Percentiles rank a stretch among this genome's conserved stretches.
These are phyloP conservation scores for Prunus padus DNA, from an alignment of 306 rosid genomes.

Conservation along the genomic window DNA sequence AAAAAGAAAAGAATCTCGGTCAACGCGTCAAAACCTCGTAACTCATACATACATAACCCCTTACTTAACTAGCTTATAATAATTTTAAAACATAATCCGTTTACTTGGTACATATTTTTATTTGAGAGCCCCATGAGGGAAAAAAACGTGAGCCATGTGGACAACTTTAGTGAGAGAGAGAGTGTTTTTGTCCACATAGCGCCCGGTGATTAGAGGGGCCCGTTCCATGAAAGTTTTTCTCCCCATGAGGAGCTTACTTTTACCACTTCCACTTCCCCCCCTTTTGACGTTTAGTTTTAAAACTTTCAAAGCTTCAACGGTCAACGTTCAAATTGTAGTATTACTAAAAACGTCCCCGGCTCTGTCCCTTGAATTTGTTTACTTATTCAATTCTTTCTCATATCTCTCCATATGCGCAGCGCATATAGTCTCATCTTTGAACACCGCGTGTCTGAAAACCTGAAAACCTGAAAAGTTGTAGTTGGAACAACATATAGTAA, in stretches of 20 bases:
- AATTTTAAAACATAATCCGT: not conserved
- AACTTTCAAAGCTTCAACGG: conserved; percentile 49
- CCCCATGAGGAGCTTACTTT: conserved; percentile 27
- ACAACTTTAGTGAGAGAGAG: too few species aligned
- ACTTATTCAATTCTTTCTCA: not conserved
- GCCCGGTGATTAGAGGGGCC: too few species aligned
- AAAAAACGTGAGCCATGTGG: too few species aligned
- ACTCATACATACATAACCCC: not conserved
- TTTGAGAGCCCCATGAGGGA: too few species aligned
- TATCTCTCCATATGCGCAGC: too few species aligned
- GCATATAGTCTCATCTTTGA: conserved; percentile 50
- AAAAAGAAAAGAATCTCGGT: not conserved
- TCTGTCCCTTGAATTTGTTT: conserved; percentile 9
- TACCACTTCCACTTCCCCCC: conserved; percentile 47
- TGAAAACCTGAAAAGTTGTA: not conserved
- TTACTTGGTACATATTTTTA: not conserved
- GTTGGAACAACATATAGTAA: not conserved
- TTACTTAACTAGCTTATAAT: not conserved
- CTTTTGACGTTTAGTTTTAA: conserved; percentile 45
- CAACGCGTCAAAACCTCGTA: conserved; percentile 13
- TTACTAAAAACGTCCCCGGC: not conserved
- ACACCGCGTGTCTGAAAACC: conserved; percentile 21
- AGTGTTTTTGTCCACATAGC: too few species aligned
- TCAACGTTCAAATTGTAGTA: conserved; percentile 62
- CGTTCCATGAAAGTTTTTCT: too few species aligned